Evolutionary conservation across 306 rosid genomes (phyloP), one percentile per base, ranked within the genome.

Genomic region (Vicia sativa): DNA sequence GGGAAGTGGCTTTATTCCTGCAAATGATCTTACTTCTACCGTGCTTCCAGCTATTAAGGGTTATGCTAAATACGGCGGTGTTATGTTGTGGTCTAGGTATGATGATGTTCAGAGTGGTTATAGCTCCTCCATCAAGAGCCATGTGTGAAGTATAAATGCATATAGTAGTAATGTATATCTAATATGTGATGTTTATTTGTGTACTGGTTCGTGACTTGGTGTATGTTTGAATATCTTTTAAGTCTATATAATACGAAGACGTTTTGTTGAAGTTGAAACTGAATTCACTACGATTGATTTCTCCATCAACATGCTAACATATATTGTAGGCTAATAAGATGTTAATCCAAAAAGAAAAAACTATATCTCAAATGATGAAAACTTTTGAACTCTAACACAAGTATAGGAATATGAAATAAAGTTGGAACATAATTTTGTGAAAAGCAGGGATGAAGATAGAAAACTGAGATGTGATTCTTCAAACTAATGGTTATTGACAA

Each of bases 41-140:
- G 85, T 81, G 78, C 84, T 80, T 67, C 78, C 84, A 19, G 35
- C 63, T 15, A 67, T 80, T 26, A 80, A 71, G 70, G 16, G 7
- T 18, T 80, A 74, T 42, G 43, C 79, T 9, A 77, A 81, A 57
- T 73, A 77, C 25, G 79, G 81, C 4, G 81, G 79, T n/a, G 71
- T 81, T 42, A 77, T 64, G 85, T 25, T 81, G 56, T 81, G 82
- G 77, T 81, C 82, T 12, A 77, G 77, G 77, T 81, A 63, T n/a
- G 74, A 77, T 69, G 85, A 81, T 77, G 71, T 12, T 61, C 79
- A 73, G 11, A 77, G 58, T 29, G 79, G 77, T 6, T 81, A 73
- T 44, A 77, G 77, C 34, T 56, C 78, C 7, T 58, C 81, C 28
- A 71, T 77, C 7, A 73, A 46, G 56, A 67, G 16, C 49, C 56